Conservation (phyloP, 1,139 yeast genomes). For the Meyerozyma guilliermondii region DNA sequence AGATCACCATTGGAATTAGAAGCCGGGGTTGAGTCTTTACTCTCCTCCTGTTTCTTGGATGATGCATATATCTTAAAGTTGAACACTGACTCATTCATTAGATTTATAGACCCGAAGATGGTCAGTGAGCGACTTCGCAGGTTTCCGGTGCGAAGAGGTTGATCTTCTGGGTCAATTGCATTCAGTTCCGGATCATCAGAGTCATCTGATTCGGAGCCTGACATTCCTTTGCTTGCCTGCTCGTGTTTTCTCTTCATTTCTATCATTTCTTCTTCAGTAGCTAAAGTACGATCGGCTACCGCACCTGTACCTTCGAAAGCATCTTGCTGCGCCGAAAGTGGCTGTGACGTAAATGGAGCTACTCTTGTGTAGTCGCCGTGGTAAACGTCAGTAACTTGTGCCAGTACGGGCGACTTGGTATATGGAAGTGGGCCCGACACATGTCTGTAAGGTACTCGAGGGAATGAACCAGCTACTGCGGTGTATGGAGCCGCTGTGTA, state of each 20-base stretch:
- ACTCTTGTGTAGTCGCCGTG: constrained; percentile 41
- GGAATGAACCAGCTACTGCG: constrained; percentile 10
- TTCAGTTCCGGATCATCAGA: background rate
- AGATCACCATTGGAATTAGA: background rate
- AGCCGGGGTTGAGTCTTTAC: background rate
- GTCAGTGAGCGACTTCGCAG: background rate
- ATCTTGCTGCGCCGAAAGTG: constrained; percentile 49
- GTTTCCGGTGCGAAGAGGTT: no score
- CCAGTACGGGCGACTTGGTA: constrained; percentile 1
- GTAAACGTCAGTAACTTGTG: constrained; percentile 44
- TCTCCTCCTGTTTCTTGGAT: background rate
- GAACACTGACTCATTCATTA: constrained; percentile 40
- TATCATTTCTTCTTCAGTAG: constrained; percentile 31
- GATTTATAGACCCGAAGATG: constrained; percentile 35
- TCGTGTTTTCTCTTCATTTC: constrained; percentile 35
- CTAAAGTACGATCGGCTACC: constrained; percentile 35
- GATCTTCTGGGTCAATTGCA: background rate
- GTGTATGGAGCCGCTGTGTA: constrained; percentile 9
- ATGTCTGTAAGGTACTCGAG: constrained; percentile 7
- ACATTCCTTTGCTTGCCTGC: background rate
- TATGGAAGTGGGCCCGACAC: constrained; percentile 1
- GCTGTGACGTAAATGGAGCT: constrained; percentile 53
- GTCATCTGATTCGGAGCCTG: background rate
- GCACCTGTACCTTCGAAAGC: constrained; percentile 24
- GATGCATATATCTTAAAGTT: constrained; percentile 28